Evolutionary conservation across 371 early-diverging fungal species (phyloP), one percentile per base, ranked within the genome.

Genomic region (Saksenaea vasiformis): DNA sequence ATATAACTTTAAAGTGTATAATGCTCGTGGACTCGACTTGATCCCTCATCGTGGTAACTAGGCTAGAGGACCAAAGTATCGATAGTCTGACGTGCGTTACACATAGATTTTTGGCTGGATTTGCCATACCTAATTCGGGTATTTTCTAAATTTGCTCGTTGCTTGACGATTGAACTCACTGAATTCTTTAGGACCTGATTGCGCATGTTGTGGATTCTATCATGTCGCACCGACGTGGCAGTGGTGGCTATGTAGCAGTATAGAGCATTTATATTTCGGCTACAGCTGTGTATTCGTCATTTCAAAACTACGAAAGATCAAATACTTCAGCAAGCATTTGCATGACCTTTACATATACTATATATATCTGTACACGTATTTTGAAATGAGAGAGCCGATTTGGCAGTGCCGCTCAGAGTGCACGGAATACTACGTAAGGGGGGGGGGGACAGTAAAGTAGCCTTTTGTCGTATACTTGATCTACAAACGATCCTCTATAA

Each of bases 31-130:
- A 19, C 58, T 82, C 27, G 82, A 84, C 66, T 77, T 85, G 60
- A 84, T 87, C 56, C 86, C 86, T 70, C 78, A 80, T 74, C 70
- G 85, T 72, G 87, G 87, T 84, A 76, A 71, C 58, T 3, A 1
- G 15, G 11, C 17, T 2, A 14, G 8, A 51, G n/a, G 19, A 1
- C 22, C 34, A 28, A 13, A 17, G 39, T 27, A 31, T 13, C 17
- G 15, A 14, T 15, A 4, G 15, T 28, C 37, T 17, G 11, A 24
- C 26, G 7, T 4, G 15, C 3, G 22, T 11, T 47, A 22, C 24
- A 5, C 15, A 28, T 64, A 80, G 82, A 82, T 36, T 82, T 82
- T 54, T 82, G 82, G 82, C 59, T 78, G 5, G 82, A 82, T 60
- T 69, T 82, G 39, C 82, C 82, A 11, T 82, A 82, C 54, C 67